Base-by-base conservation (phyloP, 768 basidiomycete species). In the Cystofilobasidium bisporidii region DNA sequence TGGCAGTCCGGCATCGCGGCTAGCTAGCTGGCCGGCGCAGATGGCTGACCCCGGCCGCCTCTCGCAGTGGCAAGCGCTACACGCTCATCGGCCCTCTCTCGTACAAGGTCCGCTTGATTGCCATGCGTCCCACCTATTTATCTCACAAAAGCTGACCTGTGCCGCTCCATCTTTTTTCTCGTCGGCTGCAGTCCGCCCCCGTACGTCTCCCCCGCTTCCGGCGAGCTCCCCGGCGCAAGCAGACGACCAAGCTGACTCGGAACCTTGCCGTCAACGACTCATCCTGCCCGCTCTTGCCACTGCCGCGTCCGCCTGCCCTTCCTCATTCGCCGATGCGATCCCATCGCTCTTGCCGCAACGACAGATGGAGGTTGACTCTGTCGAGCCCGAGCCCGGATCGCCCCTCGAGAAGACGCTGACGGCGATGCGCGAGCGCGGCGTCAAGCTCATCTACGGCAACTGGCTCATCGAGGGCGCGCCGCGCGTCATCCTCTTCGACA, bases 391-490 rank as follows among this genome's bases (percentile, higher is more conserved):
- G 73, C 84, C 85, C 4, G 74, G 75, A 63, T 70, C 75, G 5
- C 83, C 87, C 65, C 79, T 99, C 66, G 84, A 83, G n/a, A 81
- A 81, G 6, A 82, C 89, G 2, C 82, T 98, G 61, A 82, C 86
- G n/a, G 76, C 79, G 36, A 93, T 99, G 92, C 85, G 87, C 62
- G 81, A 83, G 1, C 86, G 91, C 71, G 96, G 96, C 60, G 88
- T 96, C 69, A 98, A 98, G 78, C 83, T 83, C 70, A 85, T 98
- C 61, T 98, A 97, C 78, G 96, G 96, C 26, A 85, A 91, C 63
- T 99, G 96, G 96, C 85, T 99, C 67, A 91, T 99, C 79, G 96
- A 99, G 73, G 96, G 94, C 69, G 88, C 88, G 36, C 96, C 96
- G 45, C 85, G 85, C 65, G 96, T 98, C 70, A 84, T 99, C 53